Percentiles rank a stretch among this genome's conserved stretches.
Evolutionary conservation across 257 asterid genomes (phyloP).

Genomic region (Phtheirospermum japonicum): DNA sequence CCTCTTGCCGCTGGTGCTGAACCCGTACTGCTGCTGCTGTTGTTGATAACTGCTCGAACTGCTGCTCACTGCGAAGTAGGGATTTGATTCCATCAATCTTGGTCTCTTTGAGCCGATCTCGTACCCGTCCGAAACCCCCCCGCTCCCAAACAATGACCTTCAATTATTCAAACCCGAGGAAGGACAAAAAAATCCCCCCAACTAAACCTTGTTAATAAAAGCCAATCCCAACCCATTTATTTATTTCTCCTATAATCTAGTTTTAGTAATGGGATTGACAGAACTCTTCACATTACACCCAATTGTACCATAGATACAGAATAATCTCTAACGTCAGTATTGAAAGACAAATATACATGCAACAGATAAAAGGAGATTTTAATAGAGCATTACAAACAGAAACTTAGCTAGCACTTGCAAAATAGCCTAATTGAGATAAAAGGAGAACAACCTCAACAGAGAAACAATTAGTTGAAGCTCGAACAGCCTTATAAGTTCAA

Average conservation of each 20-base stretch:
- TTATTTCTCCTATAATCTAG: constrained; percentile 47
- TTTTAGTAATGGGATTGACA: constrained; percentile 28
- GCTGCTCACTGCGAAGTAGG: constrained; percentile 98
- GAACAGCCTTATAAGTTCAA: not conserved
- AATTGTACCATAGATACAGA: constrained; percentile 9
- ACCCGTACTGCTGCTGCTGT: constrained; percentile 46
- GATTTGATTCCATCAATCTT: constrained; percentile 99
- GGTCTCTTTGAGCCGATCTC: constrained; percentile 99
- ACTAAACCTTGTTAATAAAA: constrained; percentile 97
- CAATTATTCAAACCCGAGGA: constrained; percentile 74
- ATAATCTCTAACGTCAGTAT: not conserved
- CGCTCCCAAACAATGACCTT: constrained; percentile 99
- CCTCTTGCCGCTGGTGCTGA: constrained; percentile 33
- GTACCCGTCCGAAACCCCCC: constrained; percentile 99
- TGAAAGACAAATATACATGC: not conserved
- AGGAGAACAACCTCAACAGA: constrained; percentile 13
- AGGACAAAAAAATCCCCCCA: constrained; percentile 64
- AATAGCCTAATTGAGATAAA: not conserved
- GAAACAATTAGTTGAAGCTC: constrained; percentile 15
- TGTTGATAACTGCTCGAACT: constrained; percentile 47
- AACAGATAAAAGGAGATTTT: not conserved
- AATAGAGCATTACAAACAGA: not conserved
- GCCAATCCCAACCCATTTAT: constrained; percentile 85
- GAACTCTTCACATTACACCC: constrained; percentile 30
- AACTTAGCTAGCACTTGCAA: not conserved